Base-by-base conservation (phyloP, 2,329 filamentous ascomycete genomes). In the Claviceps sp. region DNA sequence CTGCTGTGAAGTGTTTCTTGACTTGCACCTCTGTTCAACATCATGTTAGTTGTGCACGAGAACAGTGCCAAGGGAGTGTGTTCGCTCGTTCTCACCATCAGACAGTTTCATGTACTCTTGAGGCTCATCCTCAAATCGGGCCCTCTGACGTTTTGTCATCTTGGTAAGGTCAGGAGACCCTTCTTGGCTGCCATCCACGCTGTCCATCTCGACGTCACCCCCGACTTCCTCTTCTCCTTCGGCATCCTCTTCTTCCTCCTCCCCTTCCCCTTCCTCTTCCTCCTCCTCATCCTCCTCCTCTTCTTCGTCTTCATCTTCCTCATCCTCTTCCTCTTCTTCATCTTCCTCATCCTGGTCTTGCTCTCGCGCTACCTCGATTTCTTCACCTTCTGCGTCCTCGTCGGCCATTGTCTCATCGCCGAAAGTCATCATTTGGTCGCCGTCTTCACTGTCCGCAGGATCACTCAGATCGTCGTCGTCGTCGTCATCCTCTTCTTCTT, bases 91-190 rank as follows among this genome's bases (percentile, higher is more conserved):
- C 74, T 56, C 65, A 76, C 78, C 78, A 64, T 82, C 77, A 3
- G 78, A 81, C 0, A 82, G 63, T 62, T 81, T 81, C 73, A 81
- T 74, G 61, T 72, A 77, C 59, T 75, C 73, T 62, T 71, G 74
- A 45, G 69, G 73, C 57, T 65, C 72, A 40, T 79, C 77, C 50
- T 79, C 78, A 49, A 81, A 79, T 16, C 78, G 72, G 26, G 78
- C 78, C 41, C 78, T 70, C 60, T 82, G 78, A 22, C 78, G 71
- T 59, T 78, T 78, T 4, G 78, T 82, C 75, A 82, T 78, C 64
- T 79, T 79, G 38, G 75, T 70, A 37, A 81, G 62, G 58, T 81
- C 76, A 0, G 73, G 76, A 4, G 75, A 74, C 43, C 70, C 77
- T 5, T 65, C 75, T 38, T 69, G 68, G 59, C 73, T 77, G 53